These are phyloP conservation scores for Olyra latifolia DNA, from an alignment of 176 grass and related monocot genomes.

Conservation along the genomic window DNA sequence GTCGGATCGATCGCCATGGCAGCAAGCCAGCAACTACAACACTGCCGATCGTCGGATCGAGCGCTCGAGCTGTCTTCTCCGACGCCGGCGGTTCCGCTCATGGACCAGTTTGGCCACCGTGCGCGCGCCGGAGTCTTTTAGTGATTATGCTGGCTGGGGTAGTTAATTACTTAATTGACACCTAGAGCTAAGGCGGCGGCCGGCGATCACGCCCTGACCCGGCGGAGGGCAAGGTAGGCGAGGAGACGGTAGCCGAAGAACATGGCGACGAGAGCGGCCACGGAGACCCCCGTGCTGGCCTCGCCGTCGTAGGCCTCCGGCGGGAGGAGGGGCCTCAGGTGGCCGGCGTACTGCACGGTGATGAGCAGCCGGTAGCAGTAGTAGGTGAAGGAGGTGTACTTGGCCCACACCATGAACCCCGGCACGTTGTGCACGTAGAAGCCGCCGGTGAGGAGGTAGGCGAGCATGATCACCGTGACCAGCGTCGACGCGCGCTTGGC, in stretches of 20 bases:
- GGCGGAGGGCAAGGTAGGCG: constrained; percentile 71
- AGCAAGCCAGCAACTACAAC: constrained; percentile 24
- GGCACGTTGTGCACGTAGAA: constrained; percentile 91
- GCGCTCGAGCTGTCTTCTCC: constrained; percentile 3
- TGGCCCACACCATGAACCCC: constrained; percentile 73
- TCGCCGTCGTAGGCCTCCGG: constrained; percentile 16
- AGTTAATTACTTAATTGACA: constrained; percentile 9
- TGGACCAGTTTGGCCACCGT: background rate
- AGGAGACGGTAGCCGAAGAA: constrained; percentile 73
- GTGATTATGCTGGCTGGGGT: background rate
- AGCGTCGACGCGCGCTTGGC: constrained; percentile 86
- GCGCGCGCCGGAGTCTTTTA: no score
- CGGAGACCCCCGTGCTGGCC: constrained; percentile 13
- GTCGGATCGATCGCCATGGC: background rate
- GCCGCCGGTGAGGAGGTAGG: constrained; percentile 84
- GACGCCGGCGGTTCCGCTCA: background rate
- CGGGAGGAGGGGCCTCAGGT: constrained; percentile 5
- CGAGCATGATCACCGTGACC: constrained; percentile 77
- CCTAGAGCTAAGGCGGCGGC: background rate
- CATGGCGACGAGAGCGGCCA: constrained; percentile 63
- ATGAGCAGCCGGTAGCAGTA: constrained; percentile 89
- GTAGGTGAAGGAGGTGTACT: constrained; percentile 95
- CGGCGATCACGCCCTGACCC: constrained; percentile 46
- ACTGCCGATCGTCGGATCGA: constrained; percentile 11
- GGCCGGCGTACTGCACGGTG: constrained; percentile 64